phyloP scores from a whole-genome alignment of 345 rosid species.

The Dipteronia dyeriana region DNA sequence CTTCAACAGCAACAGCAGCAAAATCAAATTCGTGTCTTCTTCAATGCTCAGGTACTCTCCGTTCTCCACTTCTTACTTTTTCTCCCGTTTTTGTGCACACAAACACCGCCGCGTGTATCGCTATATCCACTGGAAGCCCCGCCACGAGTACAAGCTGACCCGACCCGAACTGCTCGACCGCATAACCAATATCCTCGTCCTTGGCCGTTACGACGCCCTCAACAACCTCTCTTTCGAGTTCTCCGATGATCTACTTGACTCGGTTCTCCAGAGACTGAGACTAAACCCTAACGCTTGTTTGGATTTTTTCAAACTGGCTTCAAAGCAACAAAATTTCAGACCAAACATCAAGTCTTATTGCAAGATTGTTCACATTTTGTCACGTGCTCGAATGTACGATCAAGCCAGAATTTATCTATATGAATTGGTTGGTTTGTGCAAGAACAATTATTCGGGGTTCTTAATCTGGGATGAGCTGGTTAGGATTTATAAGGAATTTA shows the following conservation, averaged over 20 bases:
- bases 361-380: constrained; percentile 71
- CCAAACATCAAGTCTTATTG: constrained; percentile 70
- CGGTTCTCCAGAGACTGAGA: constrained; percentile 56
- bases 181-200: constrained; percentile 66
- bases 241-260: constrained; percentile 70
- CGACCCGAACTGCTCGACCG: constrained; percentile 63
- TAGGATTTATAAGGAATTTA: constrained; percentile 46
- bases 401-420: constrained; percentile 52
- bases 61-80: constrained; percentile 27
- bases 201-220: constrained; percentile 65
- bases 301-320: constrained; percentile 63
- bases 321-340: constrained; percentile 54
- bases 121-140: constrained; percentile 50
- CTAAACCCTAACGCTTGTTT: constrained; percentile 65
- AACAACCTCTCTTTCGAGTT: constrained; percentile 49
- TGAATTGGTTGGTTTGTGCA: constrained; percentile 52
- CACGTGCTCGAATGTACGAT: constrained; percentile 70
- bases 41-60: constrained; percentile 46
- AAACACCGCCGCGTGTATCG: constrained; percentile 41
- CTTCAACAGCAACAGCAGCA: neutral
- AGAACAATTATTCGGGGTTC: constrained; percentile 42
- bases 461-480: constrained; percentile 67
- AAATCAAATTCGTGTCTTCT: neutral
- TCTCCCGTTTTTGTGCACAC: constrained; percentile 25
- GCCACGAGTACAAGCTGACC: constrained; percentile 54